Base-by-base conservation (phyloP, 2,329 filamentous ascomycete species). In the Metarhizium sp. region DNA sequence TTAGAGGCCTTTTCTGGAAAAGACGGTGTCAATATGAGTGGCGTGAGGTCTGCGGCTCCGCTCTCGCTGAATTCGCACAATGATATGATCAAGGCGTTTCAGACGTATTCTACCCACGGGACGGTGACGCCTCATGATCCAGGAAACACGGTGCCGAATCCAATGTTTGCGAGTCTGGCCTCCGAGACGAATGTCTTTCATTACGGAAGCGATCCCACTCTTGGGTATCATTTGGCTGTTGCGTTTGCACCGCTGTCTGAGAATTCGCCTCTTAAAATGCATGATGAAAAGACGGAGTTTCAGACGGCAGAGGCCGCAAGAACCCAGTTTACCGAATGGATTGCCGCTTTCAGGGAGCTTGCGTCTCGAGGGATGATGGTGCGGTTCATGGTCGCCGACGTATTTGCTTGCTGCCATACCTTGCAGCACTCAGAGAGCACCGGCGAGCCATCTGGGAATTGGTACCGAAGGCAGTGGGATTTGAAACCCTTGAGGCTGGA, bases 351-450 rank as follows among this genome's bases (percentile, higher is more conserved):
- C 2, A 34, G 47, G n/a, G 40, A 43, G 11, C 25, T 50, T 38
- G 77, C 79, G 52, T 64, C 66, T 49, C 55, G 60, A 34, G 55
- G 59, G 3, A 55, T 78, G 2, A 65, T 62, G 0, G 57, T 85
- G 10, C 75, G 79, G 1, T 77, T 79, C 50, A 68, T 71, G 2
- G 62, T 70, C 13, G 71, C 73, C 0, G 80, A 84, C 59, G 75
- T 73, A 1, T 66, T 84, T 25, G 66, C 73, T 1, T 75, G 84
- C 50, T 78, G 75, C 48, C 72, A 82, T 57, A 75, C 72, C 2
- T 67, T 86, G 3, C 76, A 81, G 57, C 64, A 72, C 50, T 62
- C 64, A n/a, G 61, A 59, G 6, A 62, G 57, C 11, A 64, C 64
- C 25, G 63, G 65, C 34, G 61, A 66, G 18, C 56, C 45, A 1